phyloP scores from a whole-genome alignment of 139 green algal genomes.

The Asterochloris sp. region DNA sequence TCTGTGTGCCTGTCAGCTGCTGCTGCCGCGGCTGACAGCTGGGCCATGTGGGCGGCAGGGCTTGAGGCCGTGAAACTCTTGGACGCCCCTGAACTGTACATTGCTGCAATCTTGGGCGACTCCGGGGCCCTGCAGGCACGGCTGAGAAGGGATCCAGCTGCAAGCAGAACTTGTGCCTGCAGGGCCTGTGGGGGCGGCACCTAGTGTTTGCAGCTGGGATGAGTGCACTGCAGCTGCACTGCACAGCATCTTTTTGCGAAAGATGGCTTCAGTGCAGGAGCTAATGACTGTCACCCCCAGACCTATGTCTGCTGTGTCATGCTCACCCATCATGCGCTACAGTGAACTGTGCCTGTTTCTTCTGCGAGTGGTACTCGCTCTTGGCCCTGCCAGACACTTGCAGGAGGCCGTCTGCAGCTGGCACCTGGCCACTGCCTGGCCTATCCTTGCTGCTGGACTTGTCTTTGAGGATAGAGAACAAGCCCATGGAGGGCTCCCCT shows the following conservation, averaged over 20 bases:
- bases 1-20: neutral
- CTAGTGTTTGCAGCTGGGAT: neutral
- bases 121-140: neutral
- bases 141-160: neutral
- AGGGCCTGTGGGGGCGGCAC: neutral
- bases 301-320: neutral
- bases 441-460: neutral
- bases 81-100: slow-evolving; percentile 7
- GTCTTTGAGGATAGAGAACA: slow-evolving; percentile 19
- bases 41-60: neutral
- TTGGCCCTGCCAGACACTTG: neutral
- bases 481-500: neutral
- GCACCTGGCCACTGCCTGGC: neutral
- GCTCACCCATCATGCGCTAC: neutral
- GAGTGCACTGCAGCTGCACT: neutral
- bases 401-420: neutral
- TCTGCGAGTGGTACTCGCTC: neutral
- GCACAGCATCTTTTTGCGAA: too few species aligned
- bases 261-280: too few species aligned
- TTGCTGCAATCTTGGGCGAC: neutral
- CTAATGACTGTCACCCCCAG: too few species aligned
- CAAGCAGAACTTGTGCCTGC: neutral
- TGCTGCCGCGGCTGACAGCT: slow-evolving; percentile 4
- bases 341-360: neutral
- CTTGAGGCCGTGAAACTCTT: slow-evolving; percentile 12